Evolutionary conservation across 2,329 filamentous ascomycete species (phyloP).

Genomic region (Colletotrichum sp.): DNA sequence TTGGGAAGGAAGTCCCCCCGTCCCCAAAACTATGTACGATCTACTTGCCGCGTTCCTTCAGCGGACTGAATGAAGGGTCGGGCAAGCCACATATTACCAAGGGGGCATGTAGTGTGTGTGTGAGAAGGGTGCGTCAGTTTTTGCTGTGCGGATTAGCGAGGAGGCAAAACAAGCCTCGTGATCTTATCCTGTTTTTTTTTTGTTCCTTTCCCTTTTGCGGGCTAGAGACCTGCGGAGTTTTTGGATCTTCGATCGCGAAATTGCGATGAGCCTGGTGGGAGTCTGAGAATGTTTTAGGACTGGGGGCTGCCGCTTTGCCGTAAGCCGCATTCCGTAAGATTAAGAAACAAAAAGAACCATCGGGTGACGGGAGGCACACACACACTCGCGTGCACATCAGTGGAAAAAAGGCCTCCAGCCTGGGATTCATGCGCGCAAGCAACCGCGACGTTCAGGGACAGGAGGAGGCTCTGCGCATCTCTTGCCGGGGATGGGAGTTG

Average conservation of each 20-base stretch:
- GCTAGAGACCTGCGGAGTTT: background rate
- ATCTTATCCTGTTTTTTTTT: background rate
- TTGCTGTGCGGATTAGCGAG: background rate
- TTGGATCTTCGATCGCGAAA: conserved; percentile 16
- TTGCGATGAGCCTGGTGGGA: conserved; percentile 11
- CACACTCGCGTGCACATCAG: background rate
- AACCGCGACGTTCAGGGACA: background rate
- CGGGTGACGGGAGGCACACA: background rate
- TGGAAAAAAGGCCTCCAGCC: background rate
- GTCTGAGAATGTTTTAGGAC: conserved; percentile 8
- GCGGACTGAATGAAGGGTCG: background rate
- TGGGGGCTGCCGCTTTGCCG: background rate
- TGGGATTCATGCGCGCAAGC: background rate
- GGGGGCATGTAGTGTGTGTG: background rate
- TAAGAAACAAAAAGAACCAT: background rate
- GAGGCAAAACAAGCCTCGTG: background rate
- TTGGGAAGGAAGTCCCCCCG: background rate
- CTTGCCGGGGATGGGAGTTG: background rate
- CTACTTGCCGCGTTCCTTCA: conserved; percentile 3
- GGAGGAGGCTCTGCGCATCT: conserved; percentile 9
- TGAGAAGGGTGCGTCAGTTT: background rate
- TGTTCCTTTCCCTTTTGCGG: background rate
- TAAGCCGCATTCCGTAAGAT: background rate
- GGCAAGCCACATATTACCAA: background rate
- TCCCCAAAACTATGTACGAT: background rate